These are phyloP conservation scores for Fusarium sp. DNA, from an alignment of 2,329 filamentous ascomycete genomes.

Conservation along the genomic window DNA sequence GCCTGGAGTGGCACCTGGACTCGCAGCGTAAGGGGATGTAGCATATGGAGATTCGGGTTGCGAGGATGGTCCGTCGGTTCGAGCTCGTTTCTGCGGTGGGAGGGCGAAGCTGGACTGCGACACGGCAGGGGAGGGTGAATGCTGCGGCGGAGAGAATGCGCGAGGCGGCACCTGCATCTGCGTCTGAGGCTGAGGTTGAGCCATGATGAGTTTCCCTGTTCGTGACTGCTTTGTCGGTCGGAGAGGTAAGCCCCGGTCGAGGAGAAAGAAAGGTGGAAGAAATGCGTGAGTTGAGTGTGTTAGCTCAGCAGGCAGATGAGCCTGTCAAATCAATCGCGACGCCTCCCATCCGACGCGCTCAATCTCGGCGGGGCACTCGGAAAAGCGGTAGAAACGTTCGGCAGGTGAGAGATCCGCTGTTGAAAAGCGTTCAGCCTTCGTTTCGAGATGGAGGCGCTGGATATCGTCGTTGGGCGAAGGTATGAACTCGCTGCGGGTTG, in stretches of 20 bases:
- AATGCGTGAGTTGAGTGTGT: slow-evolving; percentile 26
- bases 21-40: slow-evolving; percentile 60
- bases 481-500: slow-evolving; percentile 39
- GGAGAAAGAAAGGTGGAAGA: slow-evolving; percentile 13
- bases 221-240: slow-evolving; percentile 8
- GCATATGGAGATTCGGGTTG: slow-evolving; percentile 72
- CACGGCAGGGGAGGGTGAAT: slow-evolving; percentile 68
- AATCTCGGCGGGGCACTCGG: slow-evolving; percentile 30
- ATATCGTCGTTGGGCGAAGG: slow-evolving; percentile 39
- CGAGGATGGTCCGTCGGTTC: slow-evolving; percentile 70
- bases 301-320: slow-evolving; percentile 59
- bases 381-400: slow-evolving; percentile 10
- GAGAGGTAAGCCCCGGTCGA: slow-evolving; percentile 10
- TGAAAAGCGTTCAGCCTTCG: slow-evolving; percentile 16
- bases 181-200: slow-evolving; percentile 63
- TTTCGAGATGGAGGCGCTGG: slow-evolving; percentile 36
- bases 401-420: slow-evolving; percentile 1
- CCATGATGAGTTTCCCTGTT: slow-evolving; percentile 53
- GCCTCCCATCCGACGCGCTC: slow-evolving; percentile 58
- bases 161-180: slow-evolving; percentile 58
- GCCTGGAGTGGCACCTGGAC: slow-evolving; percentile 56
- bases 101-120: slow-evolving; percentile 64
- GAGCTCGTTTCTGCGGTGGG: slow-evolving; percentile 74
- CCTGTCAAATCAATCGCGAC: slow-evolving; percentile 57
- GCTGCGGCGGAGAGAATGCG: slow-evolving; percentile 70